Conservation (phyloP, 2,329 filamentous ascomycete species). For the Fusarium sp. region DNA sequence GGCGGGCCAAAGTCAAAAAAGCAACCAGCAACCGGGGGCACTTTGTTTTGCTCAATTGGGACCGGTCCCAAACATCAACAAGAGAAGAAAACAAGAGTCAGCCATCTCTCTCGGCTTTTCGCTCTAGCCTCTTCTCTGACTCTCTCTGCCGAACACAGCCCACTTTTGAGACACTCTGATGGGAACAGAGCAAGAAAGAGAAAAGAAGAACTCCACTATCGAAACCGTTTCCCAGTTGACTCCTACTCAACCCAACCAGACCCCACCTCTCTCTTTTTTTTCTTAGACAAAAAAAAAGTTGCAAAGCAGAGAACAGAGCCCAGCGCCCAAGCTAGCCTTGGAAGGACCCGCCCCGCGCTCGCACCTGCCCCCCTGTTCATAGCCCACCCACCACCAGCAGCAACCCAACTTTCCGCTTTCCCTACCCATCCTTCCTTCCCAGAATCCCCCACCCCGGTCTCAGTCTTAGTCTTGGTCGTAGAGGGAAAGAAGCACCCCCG, state of each 20-base stretch:
- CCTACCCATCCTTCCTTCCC: slow-evolving; percentile 1
- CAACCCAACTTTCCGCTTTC: slow-evolving; percentile 16
- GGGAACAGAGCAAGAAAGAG: slow-evolving; percentile 11
- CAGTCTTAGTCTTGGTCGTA: not conserved
- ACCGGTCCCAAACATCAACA: slow-evolving; percentile 25
- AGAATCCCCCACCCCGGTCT: slow-evolving; percentile 33
- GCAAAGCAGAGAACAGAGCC: slow-evolving; percentile 20
- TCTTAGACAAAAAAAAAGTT: slow-evolving; percentile 38
- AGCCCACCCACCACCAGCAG: slow-evolving; percentile 25
- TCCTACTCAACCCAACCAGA: slow-evolving; percentile 33
- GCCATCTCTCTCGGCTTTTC: slow-evolving; percentile 3
- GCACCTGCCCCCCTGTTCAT: slow-evolving; percentile 29
- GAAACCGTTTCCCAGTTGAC: slow-evolving; percentile 30
- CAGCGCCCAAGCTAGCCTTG: slow-evolving; percentile 19
- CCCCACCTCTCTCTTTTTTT: slow-evolving; percentile 27
- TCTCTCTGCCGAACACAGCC: slow-evolving; percentile 23
- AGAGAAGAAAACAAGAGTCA: not conserved
- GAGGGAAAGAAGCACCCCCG: slow-evolving; percentile 18
- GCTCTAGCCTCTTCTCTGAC: slow-evolving; percentile 12
- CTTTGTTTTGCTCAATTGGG: slow-evolving; percentile 1
- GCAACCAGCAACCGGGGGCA: slow-evolving; percentile 23
- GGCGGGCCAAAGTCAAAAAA: slow-evolving; percentile 28
- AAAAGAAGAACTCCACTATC: slow-evolving; percentile 24
- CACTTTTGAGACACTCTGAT: slow-evolving; percentile 15
- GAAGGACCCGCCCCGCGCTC: slow-evolving; percentile 29